These are phyloP conservation scores for Aurantiochytrium sp. DNA, from an alignment of 108 stramenopile genomes.

Conservation along the genomic window DNA sequence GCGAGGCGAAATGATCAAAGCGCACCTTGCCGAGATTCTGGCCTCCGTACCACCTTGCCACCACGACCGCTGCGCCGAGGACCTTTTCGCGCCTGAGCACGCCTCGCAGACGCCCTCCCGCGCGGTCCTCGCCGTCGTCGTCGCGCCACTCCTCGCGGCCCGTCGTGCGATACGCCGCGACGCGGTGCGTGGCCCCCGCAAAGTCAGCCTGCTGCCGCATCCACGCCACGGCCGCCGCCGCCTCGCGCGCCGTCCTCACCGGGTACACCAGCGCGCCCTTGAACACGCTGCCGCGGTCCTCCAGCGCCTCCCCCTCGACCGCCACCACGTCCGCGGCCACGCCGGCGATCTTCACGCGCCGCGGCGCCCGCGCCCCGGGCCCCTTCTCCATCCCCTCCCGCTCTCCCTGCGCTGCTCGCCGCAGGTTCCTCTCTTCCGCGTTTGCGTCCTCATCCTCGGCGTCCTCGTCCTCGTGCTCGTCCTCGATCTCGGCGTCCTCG, in stretches of 20 bases:
- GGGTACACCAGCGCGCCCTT: background rate
- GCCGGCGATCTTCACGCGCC: background rate
- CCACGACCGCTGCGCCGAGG: background rate
- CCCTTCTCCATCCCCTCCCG: no score
- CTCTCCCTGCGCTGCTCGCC: no score
- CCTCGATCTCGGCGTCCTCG: no score
- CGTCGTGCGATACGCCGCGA: background rate
- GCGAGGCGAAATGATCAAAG: background rate
- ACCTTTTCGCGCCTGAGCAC: background rate
- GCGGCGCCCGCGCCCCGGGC: background rate
- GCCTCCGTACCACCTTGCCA: slow-evolving; percentile 3
- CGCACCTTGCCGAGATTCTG: background rate
- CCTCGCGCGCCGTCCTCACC: background rate
- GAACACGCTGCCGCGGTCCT: background rate
- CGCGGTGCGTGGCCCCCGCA: background rate
- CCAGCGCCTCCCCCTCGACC: background rate
- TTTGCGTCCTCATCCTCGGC: no score
- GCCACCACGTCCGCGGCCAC: background rate
- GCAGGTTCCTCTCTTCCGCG: no score
- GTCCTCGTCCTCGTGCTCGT: no score
- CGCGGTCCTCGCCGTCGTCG: slow-evolving; percentile 10
- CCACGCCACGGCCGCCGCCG: background rate
- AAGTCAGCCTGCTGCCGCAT: background rate
- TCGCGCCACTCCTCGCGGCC: background rate
- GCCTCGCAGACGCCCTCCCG: background rate